Evolutionary conservation across 768 basidiomycete species (phyloP), one percentile per base, ranked within the genome.

Genomic region (Psilocybe tampanensis): DNA sequence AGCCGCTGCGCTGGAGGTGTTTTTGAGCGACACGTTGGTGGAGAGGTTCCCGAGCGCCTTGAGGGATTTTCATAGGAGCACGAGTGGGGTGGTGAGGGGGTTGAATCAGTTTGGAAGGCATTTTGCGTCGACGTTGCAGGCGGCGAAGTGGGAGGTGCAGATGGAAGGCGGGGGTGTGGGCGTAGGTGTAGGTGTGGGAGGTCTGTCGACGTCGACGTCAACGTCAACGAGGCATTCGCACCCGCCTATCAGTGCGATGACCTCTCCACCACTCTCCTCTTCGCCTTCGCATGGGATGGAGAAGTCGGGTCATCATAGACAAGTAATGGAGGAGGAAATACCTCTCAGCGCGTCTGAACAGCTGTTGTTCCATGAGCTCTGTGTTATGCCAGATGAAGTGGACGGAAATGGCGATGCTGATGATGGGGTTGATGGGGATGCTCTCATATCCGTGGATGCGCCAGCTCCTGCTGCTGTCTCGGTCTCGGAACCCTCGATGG

Each of bases 331-430:
- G 22, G 68, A 72, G 41, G 66, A 61, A 13, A 33, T 57, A n/a
- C 89, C 88, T 18, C 77, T 91, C 47, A 90, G 81, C 61, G 83
- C 84, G 21, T 84, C 80, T 9, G 89, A 91, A 63, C 82, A 87
- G 64, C 83, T 87, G 68, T 85, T 91, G 47, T 90, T 91, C 70
- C 81, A 76, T 41, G 78, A 80, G 45, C 70, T 90, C 22, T 90
- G 87, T 58, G 74, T 80, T 29, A 78, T 80, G 58, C 64, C 62
- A 21, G 81, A 83, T 18, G 84, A 86, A 15, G 43, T 9, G 19
- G 56, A 82, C 80, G 80, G 21, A 8, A 33, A 54, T 32, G 81
- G 83, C 47, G 68, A 72, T 55, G 80, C 74, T 32, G 59, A 56
- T 6, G 54, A 55, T 29, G 29, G 5, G 5, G 29, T 5, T 29